Percentiles rank a stretch among this genome's conserved stretches.
Evolutionary conservation across 495 filamentous ascomycete species (phyloP).

Genomic region (Tuber magnatum): DNA sequence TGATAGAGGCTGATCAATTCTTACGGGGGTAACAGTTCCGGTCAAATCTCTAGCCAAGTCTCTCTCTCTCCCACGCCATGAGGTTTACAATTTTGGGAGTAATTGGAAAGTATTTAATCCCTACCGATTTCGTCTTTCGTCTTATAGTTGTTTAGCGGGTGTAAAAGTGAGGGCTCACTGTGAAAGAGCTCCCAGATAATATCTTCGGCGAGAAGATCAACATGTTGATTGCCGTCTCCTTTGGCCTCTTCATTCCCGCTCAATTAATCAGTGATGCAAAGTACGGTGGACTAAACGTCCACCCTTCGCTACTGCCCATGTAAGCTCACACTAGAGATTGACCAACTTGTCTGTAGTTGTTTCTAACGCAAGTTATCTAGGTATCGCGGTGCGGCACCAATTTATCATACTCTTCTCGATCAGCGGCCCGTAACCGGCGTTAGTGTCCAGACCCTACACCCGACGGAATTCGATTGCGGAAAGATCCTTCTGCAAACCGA

Average conservation of each 20-base stretch:
- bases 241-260: slow-evolving; percentile 79
- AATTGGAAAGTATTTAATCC: slow-evolving; percentile 61
- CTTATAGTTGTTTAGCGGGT: not conserved
- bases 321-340: slow-evolving; percentile 46
- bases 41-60: slow-evolving; percentile 58
- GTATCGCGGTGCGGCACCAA: slow-evolving; percentile 53
- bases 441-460: slow-evolving; percentile 77
- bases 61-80: slow-evolving; percentile 61
- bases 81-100: slow-evolving; percentile 63
- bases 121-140: not conserved
- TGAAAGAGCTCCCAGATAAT: slow-evolving; percentile 25
- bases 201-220: slow-evolving; percentile 45
- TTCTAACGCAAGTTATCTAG: not conserved
- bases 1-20: slow-evolving; percentile 13
- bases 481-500: slow-evolving; percentile 58
- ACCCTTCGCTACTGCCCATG: slow-evolving; percentile 82
- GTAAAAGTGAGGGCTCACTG: slow-evolving; percentile 11
- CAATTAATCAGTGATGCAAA: slow-evolving; percentile 59
- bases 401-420: slow-evolving; percentile 69
- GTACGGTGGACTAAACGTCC: slow-evolving; percentile 88
- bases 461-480: slow-evolving; percentile 67
- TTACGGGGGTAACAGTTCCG: slow-evolving; percentile 52
- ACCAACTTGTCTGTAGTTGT: slow-evolving; percentile 23
- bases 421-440: slow-evolving; percentile 56
- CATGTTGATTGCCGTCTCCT: slow-evolving; percentile 90